Evolutionary conservation across 2,329 filamentous ascomycete species (phyloP), one percentile per base, ranked within the genome.

Genomic region (Epichloe uncinata): DNA sequence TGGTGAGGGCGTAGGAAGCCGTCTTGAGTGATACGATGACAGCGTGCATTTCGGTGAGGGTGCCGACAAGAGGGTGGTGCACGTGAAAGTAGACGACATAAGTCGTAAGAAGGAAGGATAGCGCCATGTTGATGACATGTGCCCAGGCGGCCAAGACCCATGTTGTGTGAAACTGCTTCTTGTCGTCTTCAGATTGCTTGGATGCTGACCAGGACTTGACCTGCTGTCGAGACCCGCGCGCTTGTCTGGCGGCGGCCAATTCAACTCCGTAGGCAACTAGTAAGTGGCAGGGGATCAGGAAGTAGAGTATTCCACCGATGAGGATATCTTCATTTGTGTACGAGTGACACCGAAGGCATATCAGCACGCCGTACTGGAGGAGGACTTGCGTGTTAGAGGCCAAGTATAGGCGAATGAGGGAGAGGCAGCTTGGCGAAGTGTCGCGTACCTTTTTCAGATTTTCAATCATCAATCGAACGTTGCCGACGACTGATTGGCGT

Each of bases 1-100:
- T 98, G 26, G 93, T 97, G 60, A 97, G 86, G 22, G 91, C 93
- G 63, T 97, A 98, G 0, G 90, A 96, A 55, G 88, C 87, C 34
- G 86, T 90, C 72, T 98, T 98, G 60, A 98, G 78, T 84, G 90
- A 96, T 47, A 97, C 90, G 50, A 97, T 86, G 60, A 97, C 82
- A 55, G 90, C 89, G 64, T 98, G 93, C 53, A 95, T 69, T 67
- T 97, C 87, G 55, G 86, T 89, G 45, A 95, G 71, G 0, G 89
- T 95, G 41, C 93, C 93, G 58, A 98, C 94, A 16, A 95, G 77
- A 0, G 93, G 93, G 66, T 98, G 93, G 66, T 95, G 81, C 56
- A 98, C 87, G 65, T 86, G 77, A 66, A 84, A 91, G 71, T 95
- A 98, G 16, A 98, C 90, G 16, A 89, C 81, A 54, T 82, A 81